These are phyloP conservation scores for Volvariella volvacea DNA, from an alignment of 1,284 basidiomycete species.

Conservation along the genomic window DNA sequence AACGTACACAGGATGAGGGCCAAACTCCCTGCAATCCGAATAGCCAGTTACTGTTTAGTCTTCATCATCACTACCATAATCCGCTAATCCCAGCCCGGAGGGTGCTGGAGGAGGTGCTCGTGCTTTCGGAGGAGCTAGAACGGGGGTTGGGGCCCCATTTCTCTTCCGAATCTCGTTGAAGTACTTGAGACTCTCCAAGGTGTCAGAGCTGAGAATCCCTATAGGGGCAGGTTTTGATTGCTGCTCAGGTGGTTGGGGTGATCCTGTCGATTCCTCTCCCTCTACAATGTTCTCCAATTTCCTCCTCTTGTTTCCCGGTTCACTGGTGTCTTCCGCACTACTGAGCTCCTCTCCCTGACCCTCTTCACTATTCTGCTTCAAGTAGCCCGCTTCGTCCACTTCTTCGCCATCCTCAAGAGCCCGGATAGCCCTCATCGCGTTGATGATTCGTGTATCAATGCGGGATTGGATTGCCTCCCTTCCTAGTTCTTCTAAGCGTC, in stretches of 20 bases:
- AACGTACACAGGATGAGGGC: no score
- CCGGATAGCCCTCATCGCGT: slow-evolving; percentile 77
- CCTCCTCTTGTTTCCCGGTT: slow-evolving; percentile 33
- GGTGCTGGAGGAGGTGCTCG: slow-evolving; percentile 23
- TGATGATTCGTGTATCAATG: slow-evolving; percentile 80
- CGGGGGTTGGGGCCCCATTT: slow-evolving; percentile 30
- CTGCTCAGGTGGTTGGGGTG: slow-evolving; percentile 17
- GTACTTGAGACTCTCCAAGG: slow-evolving; percentile 80
- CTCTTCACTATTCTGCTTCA: slow-evolving; percentile 24
- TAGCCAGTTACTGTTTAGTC: no score
- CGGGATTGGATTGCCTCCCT: slow-evolving; percentile 78
- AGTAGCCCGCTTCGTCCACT: slow-evolving; percentile 39
- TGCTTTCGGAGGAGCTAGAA: slow-evolving; percentile 18
- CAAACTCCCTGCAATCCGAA: no score
- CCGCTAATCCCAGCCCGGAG: slow-evolving; percentile 54
- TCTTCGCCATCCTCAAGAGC: slow-evolving; percentile 79
- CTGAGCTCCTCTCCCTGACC: slow-evolving; percentile 29
- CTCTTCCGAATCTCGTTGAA: slow-evolving; percentile 75
- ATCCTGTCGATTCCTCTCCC: slow-evolving; percentile 11
- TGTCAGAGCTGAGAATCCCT: slow-evolving; percentile 72
- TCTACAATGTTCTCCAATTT: slow-evolving; percentile 24
- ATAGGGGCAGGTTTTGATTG: slow-evolving; percentile 19
- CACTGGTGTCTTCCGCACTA: slow-evolving; percentile 25
- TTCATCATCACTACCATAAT: slow-evolving; percentile 72
- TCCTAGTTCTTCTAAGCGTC: slow-evolving; percentile 74